phyloP scores from a whole-genome alignment of 1,139 yeast species.

The Hemisphaericaspora xylofermentans region DNA sequence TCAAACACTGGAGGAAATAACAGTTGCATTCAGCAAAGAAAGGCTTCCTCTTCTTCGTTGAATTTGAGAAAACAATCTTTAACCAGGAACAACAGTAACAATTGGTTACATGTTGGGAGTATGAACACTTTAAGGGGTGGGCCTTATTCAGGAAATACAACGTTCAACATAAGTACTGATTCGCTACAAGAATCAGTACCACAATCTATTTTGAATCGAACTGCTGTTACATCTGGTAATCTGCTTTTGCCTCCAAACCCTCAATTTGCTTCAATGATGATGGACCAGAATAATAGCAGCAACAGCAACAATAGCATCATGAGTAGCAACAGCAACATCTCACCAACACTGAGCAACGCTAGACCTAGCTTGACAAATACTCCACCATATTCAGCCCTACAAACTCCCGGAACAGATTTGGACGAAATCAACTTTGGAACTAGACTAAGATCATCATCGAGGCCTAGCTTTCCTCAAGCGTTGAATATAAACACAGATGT shows the following conservation, averaged over 20 bases:
- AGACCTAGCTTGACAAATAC: slow-evolving; percentile 31
- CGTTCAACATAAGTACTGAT: slow-evolving; percentile 37
- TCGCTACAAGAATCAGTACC: slow-evolving; percentile 48
- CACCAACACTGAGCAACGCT: slow-evolving; percentile 39
- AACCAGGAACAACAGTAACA: slow-evolving; percentile 44
- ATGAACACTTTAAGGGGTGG: slow-evolving; percentile 38
- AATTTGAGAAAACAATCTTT: slow-evolving; percentile 46
- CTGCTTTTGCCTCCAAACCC: slow-evolving; percentile 5
- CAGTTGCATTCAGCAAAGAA: slow-evolving; percentile 9
- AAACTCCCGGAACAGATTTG: slow-evolving; percentile 10
- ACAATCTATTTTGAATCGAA: slow-evolving; percentile 36
- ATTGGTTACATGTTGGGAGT: slow-evolving; percentile 51
- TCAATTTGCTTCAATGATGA: slow-evolving; percentile 30
- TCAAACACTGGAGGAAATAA: slow-evolving; percentile 1
- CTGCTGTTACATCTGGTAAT: background rate
- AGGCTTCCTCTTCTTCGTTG: slow-evolving; percentile 28
- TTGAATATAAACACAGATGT: slow-evolving; percentile 44
- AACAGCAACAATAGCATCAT: background rate
- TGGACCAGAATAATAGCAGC: slow-evolving; percentile 30
- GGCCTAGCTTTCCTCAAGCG: slow-evolving; percentile 32
- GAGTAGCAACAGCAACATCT: background rate
- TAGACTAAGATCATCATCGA: slow-evolving; percentile 28
- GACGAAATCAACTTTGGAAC: slow-evolving; percentile 11
- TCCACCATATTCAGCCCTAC: slow-evolving; percentile 19
- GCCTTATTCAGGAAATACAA: slow-evolving; percentile 17